Conservation (phyloP, 805 yeast species). For the Cyberlindnera suaveolens region DNA sequence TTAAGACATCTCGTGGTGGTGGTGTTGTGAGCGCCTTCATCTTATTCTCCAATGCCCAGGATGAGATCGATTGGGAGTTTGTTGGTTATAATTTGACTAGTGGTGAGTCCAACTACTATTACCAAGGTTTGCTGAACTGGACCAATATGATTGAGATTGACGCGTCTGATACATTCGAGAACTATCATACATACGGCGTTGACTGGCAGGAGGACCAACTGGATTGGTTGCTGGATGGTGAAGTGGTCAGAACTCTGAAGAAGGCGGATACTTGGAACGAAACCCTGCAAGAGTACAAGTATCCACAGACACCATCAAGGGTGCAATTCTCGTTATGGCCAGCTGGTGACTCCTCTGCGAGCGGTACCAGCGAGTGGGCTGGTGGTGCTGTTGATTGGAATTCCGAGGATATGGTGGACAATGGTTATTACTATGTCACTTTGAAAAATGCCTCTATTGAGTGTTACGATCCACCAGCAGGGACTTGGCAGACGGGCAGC, state of each 20-base stretch:
- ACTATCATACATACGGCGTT: constrained; percentile 68
- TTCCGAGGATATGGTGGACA: constrained; percentile 59
- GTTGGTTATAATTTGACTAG: constrained; percentile 66
- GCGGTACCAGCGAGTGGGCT: constrained; percentile 76
- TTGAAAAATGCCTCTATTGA: constrained; percentile 54
- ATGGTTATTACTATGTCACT: constrained; percentile 77
- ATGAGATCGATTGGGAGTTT: constrained; percentile 86
- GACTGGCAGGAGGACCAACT: constrained; percentile 77
- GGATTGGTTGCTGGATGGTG: constrained; percentile 71
- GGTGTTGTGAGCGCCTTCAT: constrained; percentile 89
- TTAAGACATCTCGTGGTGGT: constrained; percentile 65
- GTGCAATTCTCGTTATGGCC: constrained; percentile 77
- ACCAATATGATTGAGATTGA: constrained; percentile 44
- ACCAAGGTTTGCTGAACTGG: constrained; percentile 66
- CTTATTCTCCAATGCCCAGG: constrained; percentile 76
- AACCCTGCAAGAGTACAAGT: constrained; percentile 50
- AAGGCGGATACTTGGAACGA: constrained; percentile 55
- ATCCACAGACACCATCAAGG: constrained; percentile 71
- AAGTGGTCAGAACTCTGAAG: constrained; percentile 54
- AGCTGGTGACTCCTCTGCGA: constrained; percentile 52
- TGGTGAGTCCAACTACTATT: constrained; percentile 77
- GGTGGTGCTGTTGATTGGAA: constrained; percentile 88
- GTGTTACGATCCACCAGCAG: constrained; percentile 69
- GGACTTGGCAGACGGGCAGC: constrained; percentile 38
- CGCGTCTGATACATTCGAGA: constrained; percentile 48